Evolutionary conservation across 2,329 filamentous ascomycete species (phyloP).

Genomic region (Fusarium fujikuroi): DNA sequence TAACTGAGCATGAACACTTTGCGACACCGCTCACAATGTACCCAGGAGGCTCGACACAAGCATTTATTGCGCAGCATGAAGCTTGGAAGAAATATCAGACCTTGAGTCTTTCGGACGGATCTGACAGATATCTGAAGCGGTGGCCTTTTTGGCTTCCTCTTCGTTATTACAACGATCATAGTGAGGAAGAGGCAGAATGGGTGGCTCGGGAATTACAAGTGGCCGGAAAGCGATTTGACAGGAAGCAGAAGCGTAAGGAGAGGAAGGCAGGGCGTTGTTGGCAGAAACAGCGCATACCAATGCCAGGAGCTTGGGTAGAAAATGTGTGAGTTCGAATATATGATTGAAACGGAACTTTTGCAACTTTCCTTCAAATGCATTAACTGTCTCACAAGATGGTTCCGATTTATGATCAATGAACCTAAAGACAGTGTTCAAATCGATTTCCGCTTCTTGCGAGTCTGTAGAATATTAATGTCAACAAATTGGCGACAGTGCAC

Average conservation of each 20-base stretch:
- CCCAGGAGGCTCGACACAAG: not conserved
- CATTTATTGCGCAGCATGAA: not conserved
- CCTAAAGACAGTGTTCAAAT: too few species aligned
- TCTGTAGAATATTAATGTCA: rapidly evolving
- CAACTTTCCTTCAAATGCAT: too few species aligned
- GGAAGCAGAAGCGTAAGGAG: not conserved
- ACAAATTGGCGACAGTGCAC: too few species aligned
- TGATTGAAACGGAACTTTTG: too few species aligned
- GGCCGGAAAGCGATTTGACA: not conserved
- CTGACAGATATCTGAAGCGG: not conserved
- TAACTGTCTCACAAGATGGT: too few species aligned
- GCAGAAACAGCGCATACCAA: rapidly evolving
- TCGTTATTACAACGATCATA: rapidly evolving
- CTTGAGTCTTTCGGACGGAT: rapidly evolving
- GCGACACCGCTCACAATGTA: not conserved
- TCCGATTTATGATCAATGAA: too few species aligned
- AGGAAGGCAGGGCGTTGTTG: too few species aligned
- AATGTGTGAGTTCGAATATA: too few species aligned
- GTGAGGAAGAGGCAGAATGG: not conserved
- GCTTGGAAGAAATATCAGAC: not conserved
- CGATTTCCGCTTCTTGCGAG: rapidly evolving
- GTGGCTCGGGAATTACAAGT: not conserved
- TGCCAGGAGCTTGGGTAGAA: not conserved
- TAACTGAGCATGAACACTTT: not conserved
- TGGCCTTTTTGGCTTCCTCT: not conserved